Base-by-base conservation (phyloP, 225 moss, liverwort and hornwort genomes). In the Pseudisothecium myosuroides region DNA sequence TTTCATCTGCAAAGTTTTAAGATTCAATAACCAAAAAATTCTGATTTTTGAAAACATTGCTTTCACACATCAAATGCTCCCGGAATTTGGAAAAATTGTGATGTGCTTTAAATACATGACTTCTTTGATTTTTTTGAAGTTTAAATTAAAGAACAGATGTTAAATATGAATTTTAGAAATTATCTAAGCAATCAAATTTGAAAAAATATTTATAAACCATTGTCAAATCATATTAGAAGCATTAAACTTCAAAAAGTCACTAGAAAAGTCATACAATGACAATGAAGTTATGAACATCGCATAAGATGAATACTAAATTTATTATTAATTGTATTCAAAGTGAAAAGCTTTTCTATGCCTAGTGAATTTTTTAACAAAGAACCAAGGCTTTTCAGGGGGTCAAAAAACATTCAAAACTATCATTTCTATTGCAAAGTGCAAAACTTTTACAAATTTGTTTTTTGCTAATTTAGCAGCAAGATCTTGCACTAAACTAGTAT, bases 71-170 rank as follows among this genome's bases (percentile, higher is more conserved):
- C 13, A 34, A 49, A 32, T 36, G 7, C 3, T 24, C 3, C 0
- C 0, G 1, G 6, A 7, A 17, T 37, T 55, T 37, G 26, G 6
- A 37, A 54, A 54, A 37, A 36, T 2, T 2, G 2, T 16, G 1
- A 13, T 78, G 10, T 23, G 1, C 6, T 55, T 11, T 4, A 22
- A 31, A 55, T 10, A 11, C 11, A 78, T 37, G 2, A 37, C 4
- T 37, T 54, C 2, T 76, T 52, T 6, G 14, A 77, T 5, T 49
- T 47, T 32, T 22, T 37, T 54, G 9, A 78, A 55, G 14, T 78
- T 55, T 7, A 54, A 16, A 24, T 16, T 78, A 6, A 24, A 23
- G 4, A 77, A 5, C 9, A 77, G 9, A 36, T 54, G 9, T 15
- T 37, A 15, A 36, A 50, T 50, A 50, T 52, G 14, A 34, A 73